These are phyloP conservation scores for Beta lomatogona DNA, from an alignment of 179 eudicot genomes.

Conservation along the genomic window DNA sequence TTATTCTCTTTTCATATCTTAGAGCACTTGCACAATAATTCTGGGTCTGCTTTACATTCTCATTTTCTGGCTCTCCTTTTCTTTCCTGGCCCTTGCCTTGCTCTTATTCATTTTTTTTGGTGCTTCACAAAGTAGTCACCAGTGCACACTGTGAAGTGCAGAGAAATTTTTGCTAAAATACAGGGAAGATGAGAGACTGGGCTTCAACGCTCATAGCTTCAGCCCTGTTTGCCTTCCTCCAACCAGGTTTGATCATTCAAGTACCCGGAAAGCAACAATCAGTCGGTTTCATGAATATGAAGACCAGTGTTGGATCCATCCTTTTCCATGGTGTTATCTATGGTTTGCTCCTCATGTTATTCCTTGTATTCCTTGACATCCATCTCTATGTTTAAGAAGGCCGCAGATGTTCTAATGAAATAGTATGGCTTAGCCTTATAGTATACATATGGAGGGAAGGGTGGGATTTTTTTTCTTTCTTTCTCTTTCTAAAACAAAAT, in stretches of 20 bases:
- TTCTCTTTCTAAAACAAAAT: not conserved
- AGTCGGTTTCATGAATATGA: slow-evolving; percentile 76
- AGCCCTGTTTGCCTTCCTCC: slow-evolving; percentile 68
- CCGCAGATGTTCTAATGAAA: not conserved
- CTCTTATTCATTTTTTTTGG: not conserved
- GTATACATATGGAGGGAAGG: not conserved
- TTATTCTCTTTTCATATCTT: slow-evolving; percentile 21
- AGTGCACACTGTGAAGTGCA: not conserved
- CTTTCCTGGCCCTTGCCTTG: not conserved
- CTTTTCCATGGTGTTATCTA: slow-evolving; percentile 59
- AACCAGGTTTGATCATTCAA: slow-evolving; percentile 74
- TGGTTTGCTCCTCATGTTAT: slow-evolving; percentile 67
- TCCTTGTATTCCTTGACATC: slow-evolving; percentile 61
- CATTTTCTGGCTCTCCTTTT: slow-evolving; percentile 6
- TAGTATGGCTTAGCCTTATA: not conserved
- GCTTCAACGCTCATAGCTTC: slow-evolving; percentile 73
- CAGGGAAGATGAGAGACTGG: slow-evolving; percentile 61
- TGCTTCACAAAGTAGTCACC: not conserved
- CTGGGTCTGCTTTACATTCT: slow-evolving; percentile 19
- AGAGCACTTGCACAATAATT: slow-evolving; percentile 21
- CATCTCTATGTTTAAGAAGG: slow-evolving; percentile 56
- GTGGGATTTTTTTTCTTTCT: no score
- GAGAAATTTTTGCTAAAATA: not conserved
- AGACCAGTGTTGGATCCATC: slow-evolving; percentile 61
- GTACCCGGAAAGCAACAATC: slow-evolving; percentile 67